A percentile compares a stretch with the other conserved stretches of the same genome.
phyloP scores from a whole-genome alignment of 192 early-diverging fungal species.

The Cetraspora pellucida region DNA sequence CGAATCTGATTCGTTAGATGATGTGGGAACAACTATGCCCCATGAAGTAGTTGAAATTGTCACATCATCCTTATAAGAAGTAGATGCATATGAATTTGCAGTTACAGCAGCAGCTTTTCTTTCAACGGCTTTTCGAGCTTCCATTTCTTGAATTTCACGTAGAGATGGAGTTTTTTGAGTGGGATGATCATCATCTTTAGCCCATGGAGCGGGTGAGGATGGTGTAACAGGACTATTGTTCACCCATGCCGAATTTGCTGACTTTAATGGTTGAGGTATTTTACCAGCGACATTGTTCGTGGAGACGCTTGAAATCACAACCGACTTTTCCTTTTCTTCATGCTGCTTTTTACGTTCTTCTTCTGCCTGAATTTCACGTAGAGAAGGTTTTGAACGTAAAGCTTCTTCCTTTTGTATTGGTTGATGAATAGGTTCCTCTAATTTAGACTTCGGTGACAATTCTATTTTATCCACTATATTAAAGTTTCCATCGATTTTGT shows the following conservation, averaged over 20 bases:
- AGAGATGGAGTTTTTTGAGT: slow-evolving; percentile 50
- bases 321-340: slow-evolving; percentile 36
- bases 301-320: neutral
- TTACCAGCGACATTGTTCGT: slow-evolving; percentile 7
- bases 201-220: slow-evolving; percentile 41
- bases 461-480: neutral
- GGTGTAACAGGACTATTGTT: slow-evolving; percentile 13
- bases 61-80: slow-evolving; percentile 5
- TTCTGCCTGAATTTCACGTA: slow-evolving; percentile 51
- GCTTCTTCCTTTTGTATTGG: slow-evolving; percentile 18
- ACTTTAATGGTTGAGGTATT: slow-evolving; percentile 1
- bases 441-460: neutral
- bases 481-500: neutral
- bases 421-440: neutral
- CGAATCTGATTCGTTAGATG: slow-evolving; percentile 32
- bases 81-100: slow-evolving; percentile 32
- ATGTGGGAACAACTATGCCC: slow-evolving; percentile 42
- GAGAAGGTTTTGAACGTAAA: slow-evolving; percentile 32
- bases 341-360: slow-evolving; percentile 45
- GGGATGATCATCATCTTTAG: slow-evolving; percentile 39
- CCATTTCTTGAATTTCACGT: slow-evolving; percentile 67
- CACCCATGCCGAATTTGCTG: slow-evolving; percentile 6
- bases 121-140: slow-evolving; percentile 51
- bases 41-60: slow-evolving; percentile 40
- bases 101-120: slow-evolving; percentile 33